Conservation (phyloP, 1,284 basidiomycete genomes). For the Ustilago bromivora region DNA sequence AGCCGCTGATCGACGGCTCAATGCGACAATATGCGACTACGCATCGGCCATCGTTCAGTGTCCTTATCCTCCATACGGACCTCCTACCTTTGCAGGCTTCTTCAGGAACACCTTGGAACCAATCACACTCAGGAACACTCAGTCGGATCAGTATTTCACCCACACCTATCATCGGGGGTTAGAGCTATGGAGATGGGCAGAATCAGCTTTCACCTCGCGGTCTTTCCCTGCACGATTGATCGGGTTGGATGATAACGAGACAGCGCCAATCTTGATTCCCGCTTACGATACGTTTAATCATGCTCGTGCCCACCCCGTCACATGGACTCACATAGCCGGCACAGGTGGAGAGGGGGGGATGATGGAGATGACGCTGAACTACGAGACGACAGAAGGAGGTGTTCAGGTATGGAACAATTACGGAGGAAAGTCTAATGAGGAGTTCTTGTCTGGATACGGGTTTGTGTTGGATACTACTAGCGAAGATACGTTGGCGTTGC, state of each 20-base stretch:
- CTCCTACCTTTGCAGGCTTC: not conserved
- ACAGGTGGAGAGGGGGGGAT: not conserved
- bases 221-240: constrained; percentile 60
- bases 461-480: constrained; percentile 44
- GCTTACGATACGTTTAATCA: constrained; percentile 65
- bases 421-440: constrained; percentile 67
- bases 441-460: constrained; percentile 60
- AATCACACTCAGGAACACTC: not conserved
- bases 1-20: constrained; percentile 33
- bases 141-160: constrained; percentile 8
- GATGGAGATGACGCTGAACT: constrained; percentile 29
- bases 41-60: not conserved
- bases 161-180: constrained; percentile 20
- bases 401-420: constrained; percentile 67
- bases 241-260: constrained; percentile 1
- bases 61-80: not conserved
- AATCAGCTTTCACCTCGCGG: constrained; percentile 50
- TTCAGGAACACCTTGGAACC: not conserved
- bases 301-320: constrained; percentile 53
- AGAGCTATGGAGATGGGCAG: constrained; percentile 58
- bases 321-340: constrained; percentile 37
- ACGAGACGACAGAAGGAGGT: not conserved
- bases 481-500: constrained; percentile 59
- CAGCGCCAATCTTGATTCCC: constrained; percentile 61
- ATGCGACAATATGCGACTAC: constrained; percentile 27